Evolutionary conservation across 2,329 filamentous ascomycete species (phyloP).

Genomic region (Paecilomyces variotii): DNA sequence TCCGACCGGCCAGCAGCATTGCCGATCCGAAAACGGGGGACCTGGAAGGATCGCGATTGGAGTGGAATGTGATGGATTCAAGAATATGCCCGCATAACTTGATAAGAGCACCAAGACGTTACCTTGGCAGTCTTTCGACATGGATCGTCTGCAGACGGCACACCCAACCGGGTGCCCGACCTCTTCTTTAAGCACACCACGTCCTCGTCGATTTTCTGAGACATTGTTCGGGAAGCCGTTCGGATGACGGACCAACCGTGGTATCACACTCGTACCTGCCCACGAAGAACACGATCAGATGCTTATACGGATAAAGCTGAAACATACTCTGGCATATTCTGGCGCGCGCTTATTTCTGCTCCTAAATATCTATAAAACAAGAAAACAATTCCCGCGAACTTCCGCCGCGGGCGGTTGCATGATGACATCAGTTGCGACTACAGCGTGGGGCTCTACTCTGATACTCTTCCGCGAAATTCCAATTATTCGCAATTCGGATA

Average conservation of each 20-base stretch:
- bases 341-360: neutral
- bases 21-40: neutral
- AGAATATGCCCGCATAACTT: neutral
- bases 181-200: neutral
- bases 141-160: neutral
- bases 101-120: neutral
- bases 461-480: neutral
- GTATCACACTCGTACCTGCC: neutral
- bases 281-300: neutral
- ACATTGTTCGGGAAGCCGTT: neutral
- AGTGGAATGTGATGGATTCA: neutral
- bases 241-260: neutral
- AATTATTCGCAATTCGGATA: neutral
- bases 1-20: neutral
- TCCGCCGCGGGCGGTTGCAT: neutral
- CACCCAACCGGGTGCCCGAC: neutral
- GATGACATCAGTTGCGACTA: neutral
- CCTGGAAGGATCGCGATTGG: neutral
- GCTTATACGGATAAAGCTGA: neutral
- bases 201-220: neutral
- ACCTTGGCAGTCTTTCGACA: neutral
- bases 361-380: neutral
- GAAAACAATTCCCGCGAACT: neutral
- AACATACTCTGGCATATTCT: neutral
- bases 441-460: neutral